A percentile compares a stretch with the other conserved stretches of the same genome.
Evolutionary conservation across 1,139 yeast species (phyloP).

Genomic region (Schizosaccharomyces versatilis): DNA sequence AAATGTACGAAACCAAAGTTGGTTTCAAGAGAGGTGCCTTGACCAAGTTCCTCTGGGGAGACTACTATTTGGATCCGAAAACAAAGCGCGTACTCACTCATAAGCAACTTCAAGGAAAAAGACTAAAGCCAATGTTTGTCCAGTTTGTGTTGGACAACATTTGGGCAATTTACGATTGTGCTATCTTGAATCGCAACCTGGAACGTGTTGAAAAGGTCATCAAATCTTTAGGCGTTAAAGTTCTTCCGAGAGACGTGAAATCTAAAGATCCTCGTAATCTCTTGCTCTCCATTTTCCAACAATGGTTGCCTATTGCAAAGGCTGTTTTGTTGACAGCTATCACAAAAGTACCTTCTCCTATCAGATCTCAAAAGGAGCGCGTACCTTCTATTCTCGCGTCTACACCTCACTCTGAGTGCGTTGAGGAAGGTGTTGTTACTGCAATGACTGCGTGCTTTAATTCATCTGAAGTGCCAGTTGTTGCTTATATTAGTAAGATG

Average conservation of each 20-base stretch:
- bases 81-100: conserved; percentile 53
- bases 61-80: conserved; percentile 70
- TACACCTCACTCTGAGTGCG: conserved; percentile 26
- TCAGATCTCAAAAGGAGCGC: conserved; percentile 47
- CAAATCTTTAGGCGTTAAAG: conserved; percentile 41
- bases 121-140: conserved; percentile 63
- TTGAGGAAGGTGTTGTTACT: conserved; percentile 29
- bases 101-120: conserved; percentile 28
- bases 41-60: conserved; percentile 90
- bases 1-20: conserved; percentile 60
- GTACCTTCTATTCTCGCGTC: conserved; percentile 43
- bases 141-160: conserved; percentile 69
- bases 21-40: conserved; percentile 66
- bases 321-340: conserved; percentile 69
- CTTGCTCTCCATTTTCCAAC: conserved; percentile 53
- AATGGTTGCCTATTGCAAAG: conserved; percentile 84
- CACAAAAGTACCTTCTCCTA: conserved; percentile 68
- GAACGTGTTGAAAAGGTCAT: conserved; percentile 60
- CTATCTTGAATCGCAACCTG: conserved; percentile 40
- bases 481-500: conserved; percentile 80
- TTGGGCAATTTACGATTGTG: conserved; percentile 72
- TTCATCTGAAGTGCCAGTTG: conserved; percentile 28
- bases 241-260: conserved; percentile 54
- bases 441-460: conserved; percentile 48
- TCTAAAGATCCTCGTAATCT: conserved; percentile 54